Conservation (phyloP, 2,329 filamentous ascomycete genomes). For the Herpotrichia juniperi region DNA sequence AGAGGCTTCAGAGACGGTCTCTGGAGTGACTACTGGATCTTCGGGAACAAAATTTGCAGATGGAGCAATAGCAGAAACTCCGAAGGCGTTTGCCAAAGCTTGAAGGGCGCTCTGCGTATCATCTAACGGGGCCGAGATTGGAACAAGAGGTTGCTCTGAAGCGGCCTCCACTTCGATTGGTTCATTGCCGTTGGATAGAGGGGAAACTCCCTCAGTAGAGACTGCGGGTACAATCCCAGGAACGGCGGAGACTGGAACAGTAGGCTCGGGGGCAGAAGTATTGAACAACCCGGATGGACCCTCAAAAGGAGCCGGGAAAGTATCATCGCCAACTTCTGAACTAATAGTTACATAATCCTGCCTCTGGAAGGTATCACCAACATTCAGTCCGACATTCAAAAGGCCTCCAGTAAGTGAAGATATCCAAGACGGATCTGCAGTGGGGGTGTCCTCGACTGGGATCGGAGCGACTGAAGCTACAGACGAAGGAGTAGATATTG, state of each 20-base stretch:
- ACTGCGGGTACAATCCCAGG: neutral
- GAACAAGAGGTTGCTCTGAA: neutral
- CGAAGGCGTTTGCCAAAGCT: conserved; percentile 4
- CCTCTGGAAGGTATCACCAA: neutral
- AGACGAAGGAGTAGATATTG: neutral
- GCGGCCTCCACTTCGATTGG: neutral
- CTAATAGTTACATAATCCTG: neutral
- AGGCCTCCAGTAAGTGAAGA: conserved; percentile 15
- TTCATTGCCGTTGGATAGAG: neutral
- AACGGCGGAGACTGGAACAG: neutral
- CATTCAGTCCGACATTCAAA: neutral
- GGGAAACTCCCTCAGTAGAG: neutral
- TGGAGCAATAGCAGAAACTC: neutral
- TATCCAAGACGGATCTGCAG: neutral
- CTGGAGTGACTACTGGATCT: neutral
- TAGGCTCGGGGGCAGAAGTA: neutral
- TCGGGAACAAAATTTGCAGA: neutral
- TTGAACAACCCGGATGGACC: neutral
- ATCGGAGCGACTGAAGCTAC: neutral
- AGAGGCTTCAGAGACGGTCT: too few species aligned
- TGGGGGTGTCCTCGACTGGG: neutral
- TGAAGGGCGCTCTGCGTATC: conserved; percentile 7
- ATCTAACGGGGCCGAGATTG: conserved; percentile 9
- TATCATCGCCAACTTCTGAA: conserved; percentile 10
- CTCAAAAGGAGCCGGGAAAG: neutral